A percentile compares a stretch with the other conserved stretches of the same genome.
phyloP scores from a whole-genome alignment of 2,329 filamentous ascomycete genomes.

The Fonsecaea nubica region DNA sequence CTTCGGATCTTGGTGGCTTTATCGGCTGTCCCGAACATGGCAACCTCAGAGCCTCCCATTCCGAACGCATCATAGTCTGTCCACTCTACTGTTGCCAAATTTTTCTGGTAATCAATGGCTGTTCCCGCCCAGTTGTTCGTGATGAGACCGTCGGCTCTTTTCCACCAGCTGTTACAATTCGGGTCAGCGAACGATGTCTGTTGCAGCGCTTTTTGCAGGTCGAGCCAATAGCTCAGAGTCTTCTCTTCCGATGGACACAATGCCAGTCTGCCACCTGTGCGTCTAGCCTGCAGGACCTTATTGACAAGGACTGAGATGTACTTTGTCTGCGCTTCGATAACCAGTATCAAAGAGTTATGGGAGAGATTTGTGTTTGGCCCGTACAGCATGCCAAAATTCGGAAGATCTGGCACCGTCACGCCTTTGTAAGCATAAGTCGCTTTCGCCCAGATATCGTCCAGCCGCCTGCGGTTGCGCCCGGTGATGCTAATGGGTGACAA shows the following conservation, averaged over 20 bases:
- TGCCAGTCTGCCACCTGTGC: slow-evolving; percentile 48
- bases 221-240: slow-evolving; percentile 24
- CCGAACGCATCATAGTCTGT: slow-evolving; percentile 44
- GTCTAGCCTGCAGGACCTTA: slow-evolving; percentile 55
- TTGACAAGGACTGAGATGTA: slow-evolving; percentile 60
- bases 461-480: slow-evolving; percentile 52
- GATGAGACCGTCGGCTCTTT: slow-evolving; percentile 60
- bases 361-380: slow-evolving; percentile 64
- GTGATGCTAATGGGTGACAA: slow-evolving; percentile 62
- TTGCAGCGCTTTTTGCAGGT: slow-evolving; percentile 44
- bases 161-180: slow-evolving; percentile 64
- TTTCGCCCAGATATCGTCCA: slow-evolving; percentile 60
- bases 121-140: slow-evolving; percentile 64
- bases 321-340: slow-evolving; percentile 64
- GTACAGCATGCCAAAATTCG: slow-evolving; percentile 65
- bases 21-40: slow-evolving; percentile 36
- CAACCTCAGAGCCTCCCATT: slow-evolving; percentile 38
- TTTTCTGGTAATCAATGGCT: slow-evolving; percentile 62
- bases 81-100: slow-evolving; percentile 44
- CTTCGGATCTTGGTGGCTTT: slow-evolving; percentile 30
- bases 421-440: slow-evolving; percentile 60
- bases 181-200: slow-evolving; percentile 60
- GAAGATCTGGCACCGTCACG: slow-evolving; percentile 57
- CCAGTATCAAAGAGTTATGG: slow-evolving; percentile 64
- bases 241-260: slow-evolving; percentile 52